Conservation (phyloP, 139 green algal genomes). For the Micromonas commoda region DNA sequence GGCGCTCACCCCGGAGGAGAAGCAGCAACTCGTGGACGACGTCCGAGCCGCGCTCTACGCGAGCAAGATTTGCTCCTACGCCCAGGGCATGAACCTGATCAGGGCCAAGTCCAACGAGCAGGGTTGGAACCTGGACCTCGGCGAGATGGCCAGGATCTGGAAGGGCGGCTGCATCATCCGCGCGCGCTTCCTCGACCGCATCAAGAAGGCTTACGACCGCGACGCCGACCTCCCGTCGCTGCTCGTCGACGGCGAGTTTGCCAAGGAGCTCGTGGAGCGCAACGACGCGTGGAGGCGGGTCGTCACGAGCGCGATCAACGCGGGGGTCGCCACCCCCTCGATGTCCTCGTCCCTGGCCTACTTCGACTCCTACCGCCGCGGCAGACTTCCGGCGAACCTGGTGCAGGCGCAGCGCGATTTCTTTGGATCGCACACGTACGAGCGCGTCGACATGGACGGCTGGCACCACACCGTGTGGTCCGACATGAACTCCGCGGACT, state of each 20-base stretch:
- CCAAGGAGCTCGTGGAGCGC: constrained; percentile 60
- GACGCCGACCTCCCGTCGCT: constrained; percentile 75
- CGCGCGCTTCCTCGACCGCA: constrained; percentile 90
- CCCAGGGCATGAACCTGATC: constrained; percentile 99
- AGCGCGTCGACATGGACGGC: constrained; percentile 45
- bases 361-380: constrained; percentile 94
- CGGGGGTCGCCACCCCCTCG: constrained; percentile 69
- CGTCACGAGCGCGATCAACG: constrained; percentile 50
- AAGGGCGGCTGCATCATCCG: constrained; percentile 99
- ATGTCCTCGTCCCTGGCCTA: constrained; percentile 85
- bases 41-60: constrained; percentile 79
- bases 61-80: constrained; percentile 91
- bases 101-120: constrained; percentile 82
- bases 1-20: constrained; percentile 59
- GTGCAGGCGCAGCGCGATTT: constrained; percentile 96
- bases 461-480: constrained; percentile 50
- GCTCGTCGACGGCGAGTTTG: constrained; percentile 84
- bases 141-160: constrained; percentile 85
- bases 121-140: constrained; percentile 88
- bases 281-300: constrained; percentile 81
- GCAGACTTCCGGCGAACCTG: constrained; percentile 88
- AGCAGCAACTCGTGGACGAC: constrained; percentile 76
- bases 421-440: constrained; percentile 97
- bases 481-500: constrained; percentile 37
- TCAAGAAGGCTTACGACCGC: constrained; percentile 80